Base-by-base conservation (phyloP, 2,329 filamentous ascomycete genomes). In the Fusarium sp. region DNA sequence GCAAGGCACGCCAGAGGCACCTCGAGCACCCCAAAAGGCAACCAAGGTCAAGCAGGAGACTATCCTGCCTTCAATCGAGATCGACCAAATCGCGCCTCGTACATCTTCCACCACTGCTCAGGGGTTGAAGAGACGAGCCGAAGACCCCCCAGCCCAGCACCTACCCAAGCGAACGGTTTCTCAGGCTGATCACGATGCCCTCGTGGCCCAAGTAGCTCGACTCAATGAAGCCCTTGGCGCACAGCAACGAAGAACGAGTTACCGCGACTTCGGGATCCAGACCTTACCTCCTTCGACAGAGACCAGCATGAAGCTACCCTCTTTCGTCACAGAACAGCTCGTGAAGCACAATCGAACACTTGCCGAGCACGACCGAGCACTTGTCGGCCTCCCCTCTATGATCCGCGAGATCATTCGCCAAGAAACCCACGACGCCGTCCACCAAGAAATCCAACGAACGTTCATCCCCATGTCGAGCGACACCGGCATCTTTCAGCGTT, bases 31-130 rank as follows among this genome's bases (percentile, higher is more conserved):
- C 16, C 17, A 60, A n/a, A 58, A 57, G 16, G 24, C 6, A 14
- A n/a, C 61, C 17, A 29, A 2, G 12, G 14, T 63, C n/a, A 67
- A 68, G 12, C 1, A 27, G 6, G 62, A 14, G 12, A 16, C 1
- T 0, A 35, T 72, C 12, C 61, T 33, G 1, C 51, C 33, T 10
- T 72, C 66, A 1, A 46, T 70, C 20, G 69, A 72, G 12, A 16
- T 1, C 17, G 27, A 5, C 10, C 20, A 38, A 10, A 17, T 5
- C 20, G 6, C 14, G 5, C 24, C 40, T 11, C 22, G 11, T 10
- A 9, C 42, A 2, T 35, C 29, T 20, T 11, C 27, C 20, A 16
- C 11, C 9, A 5, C 9, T 29, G 2, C 46, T 29, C 24, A 29
- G 27, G 44, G 24, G 6, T 8, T 8, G 12, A 72, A 72, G 27